phyloP scores from a whole-genome alignment of 345 rosid genomes.

The Eucalyptus pauciflora region DNA sequence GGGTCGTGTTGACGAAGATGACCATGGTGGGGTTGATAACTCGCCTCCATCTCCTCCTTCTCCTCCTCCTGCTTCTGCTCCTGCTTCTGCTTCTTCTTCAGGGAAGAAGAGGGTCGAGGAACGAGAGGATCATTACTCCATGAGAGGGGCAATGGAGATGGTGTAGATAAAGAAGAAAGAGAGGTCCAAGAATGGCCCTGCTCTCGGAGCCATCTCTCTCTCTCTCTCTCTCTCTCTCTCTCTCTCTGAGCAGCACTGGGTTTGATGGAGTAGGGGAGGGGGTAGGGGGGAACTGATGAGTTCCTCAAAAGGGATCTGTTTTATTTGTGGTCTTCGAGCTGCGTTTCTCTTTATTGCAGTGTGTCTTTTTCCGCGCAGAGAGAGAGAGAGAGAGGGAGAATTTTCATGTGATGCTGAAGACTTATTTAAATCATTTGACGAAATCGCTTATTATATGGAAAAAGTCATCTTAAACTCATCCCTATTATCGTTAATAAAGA shows the following conservation, averaged over 20 bases:
- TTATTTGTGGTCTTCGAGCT: not conserved
- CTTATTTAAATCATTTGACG: not conserved
- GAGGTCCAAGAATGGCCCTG: not conserved
- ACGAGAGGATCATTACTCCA: not conserved
- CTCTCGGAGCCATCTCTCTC: not conserved
- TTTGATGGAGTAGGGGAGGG: not conserved
- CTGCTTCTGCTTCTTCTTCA: not conserved
- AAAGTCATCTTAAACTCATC: not conserved
- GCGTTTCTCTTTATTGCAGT: not conserved
- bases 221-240: not conserved
- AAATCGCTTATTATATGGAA: not conserved
- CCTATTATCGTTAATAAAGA: not conserved
- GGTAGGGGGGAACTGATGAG: not conserved
- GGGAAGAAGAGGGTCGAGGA: not conserved
- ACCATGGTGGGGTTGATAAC: not conserved
- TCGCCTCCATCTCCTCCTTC: not conserved
- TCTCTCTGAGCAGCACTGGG: not conserved
- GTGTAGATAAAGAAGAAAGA: not conserved
- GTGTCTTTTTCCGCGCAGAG: not conserved
- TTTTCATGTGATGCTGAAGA: not conserved
- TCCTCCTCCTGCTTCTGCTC: not conserved
- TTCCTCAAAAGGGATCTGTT: not conserved
- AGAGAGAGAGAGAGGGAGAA: not conserved
- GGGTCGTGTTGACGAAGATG: not conserved
- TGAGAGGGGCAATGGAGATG: not conserved